A percentile compares a stretch with the other conserved stretches of the same genome.
These are phyloP conservation scores for Dactylellina leptospora DNA, from an alignment of 2,329 filamentous ascomycete species.

Conservation along the genomic window DNA sequence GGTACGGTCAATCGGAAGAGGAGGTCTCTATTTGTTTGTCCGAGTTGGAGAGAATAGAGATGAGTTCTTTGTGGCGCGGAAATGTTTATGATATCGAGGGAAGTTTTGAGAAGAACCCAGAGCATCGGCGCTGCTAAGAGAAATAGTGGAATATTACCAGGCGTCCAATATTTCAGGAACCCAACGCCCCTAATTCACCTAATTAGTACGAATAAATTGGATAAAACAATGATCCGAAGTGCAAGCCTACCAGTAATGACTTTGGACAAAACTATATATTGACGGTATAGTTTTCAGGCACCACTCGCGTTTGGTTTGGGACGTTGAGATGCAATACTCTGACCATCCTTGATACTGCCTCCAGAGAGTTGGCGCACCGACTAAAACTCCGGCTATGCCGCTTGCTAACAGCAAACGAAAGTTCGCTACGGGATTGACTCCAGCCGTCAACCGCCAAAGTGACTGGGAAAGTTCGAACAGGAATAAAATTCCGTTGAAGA, in stretches of 20 bases:
- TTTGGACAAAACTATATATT: conserved; percentile 90
- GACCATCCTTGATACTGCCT: conserved; percentile 48
- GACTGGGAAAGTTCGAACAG: conserved; percentile 67
- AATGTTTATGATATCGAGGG: conserved; percentile 13
- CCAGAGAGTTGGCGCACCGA: conserved; percentile 69
- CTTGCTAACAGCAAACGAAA: conserved; percentile 68
- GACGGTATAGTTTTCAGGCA: conserved; percentile 78
- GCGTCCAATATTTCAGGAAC: conserved; percentile 87
- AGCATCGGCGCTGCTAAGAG: conserved; percentile 82
- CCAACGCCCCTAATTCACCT: conserved; percentile 92
- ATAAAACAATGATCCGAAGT: no score
- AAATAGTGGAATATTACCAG: conserved; percentile 87
- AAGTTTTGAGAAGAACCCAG: conserved; percentile 67
- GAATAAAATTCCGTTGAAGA: conserved; percentile 82
- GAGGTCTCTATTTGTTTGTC: conserved; percentile 54
- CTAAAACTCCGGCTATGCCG: conserved; percentile 72
- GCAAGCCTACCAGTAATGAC: conserved; percentile 84
- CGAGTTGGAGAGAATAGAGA: conserved; percentile 29
- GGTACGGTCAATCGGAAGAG: conserved; percentile 71
- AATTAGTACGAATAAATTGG: conserved; percentile 56
- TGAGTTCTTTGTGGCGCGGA: not conserved
- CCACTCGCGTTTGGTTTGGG: conserved; percentile 70
- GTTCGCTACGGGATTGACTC: conserved; percentile 58
- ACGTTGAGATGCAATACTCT: conserved; percentile 25
- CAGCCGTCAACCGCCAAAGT: conserved; percentile 42